Evolutionary conservation across 345 rosid species (phyloP).

Genomic region (Eucalyptus paniculata): DNA sequence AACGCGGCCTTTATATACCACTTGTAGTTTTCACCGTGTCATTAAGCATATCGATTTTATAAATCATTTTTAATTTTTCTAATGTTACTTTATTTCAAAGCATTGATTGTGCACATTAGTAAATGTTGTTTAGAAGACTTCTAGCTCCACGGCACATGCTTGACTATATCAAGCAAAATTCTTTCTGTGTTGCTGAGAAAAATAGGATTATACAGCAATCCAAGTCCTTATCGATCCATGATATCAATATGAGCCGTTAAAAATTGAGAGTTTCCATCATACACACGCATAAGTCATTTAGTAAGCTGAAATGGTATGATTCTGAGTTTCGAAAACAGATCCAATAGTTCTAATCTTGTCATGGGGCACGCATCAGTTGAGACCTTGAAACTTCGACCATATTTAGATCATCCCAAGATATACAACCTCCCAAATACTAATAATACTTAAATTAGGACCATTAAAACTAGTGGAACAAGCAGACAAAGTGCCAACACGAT

Average conservation of each 20-base stretch:
- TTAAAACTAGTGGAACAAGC: background rate
- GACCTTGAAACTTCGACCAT: background rate
- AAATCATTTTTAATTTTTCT: background rate
- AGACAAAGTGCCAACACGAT: background rate
- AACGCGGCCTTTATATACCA: too few relatives aligned
- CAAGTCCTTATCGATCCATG: background rate
- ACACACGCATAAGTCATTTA: background rate
- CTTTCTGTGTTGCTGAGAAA: background rate
- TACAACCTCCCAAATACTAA: background rate
- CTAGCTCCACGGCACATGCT: background rate
- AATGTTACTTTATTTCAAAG: background rate
- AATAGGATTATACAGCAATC: background rate
- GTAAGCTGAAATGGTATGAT: background rate
- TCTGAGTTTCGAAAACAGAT: background rate
- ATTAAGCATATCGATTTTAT: background rate
- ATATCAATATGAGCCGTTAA: background rate
- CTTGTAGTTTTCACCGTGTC: background rate
- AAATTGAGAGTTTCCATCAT: background rate
- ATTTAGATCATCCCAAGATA: background rate
- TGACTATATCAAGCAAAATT: background rate
- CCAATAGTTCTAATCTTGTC: background rate
- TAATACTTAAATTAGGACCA: background rate
- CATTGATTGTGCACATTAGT: background rate
- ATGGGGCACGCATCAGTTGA: background rate
- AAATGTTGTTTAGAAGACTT: background rate